A percentile compares a stretch with the other conserved stretches of the same genome.
Evolutionary conservation across 805 yeast species (phyloP).

Genomic region (Kazachstania martiniae): DNA sequence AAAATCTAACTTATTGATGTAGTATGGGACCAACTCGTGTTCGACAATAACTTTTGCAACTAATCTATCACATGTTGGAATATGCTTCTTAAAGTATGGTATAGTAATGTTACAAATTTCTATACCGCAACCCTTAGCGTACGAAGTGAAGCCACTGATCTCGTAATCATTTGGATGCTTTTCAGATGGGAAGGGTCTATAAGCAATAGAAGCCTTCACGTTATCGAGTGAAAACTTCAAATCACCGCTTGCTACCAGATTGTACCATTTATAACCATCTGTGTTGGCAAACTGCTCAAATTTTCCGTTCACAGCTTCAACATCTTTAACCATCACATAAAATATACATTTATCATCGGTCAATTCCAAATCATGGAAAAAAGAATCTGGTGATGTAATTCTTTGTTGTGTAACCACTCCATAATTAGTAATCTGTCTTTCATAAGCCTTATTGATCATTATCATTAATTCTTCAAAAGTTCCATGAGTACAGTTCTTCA

Average conservation of each 20-base stretch:
- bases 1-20: constrained; percentile 33
- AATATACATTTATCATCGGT: not conserved
- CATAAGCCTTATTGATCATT: too few species aligned
- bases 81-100: constrained; percentile 10
- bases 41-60: constrained; percentile 37
- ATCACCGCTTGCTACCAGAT: not conserved
- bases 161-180: constrained; percentile 25
- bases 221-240: constrained; percentile 3
- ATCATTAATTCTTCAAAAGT: too few species aligned
- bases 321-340: not conserved
- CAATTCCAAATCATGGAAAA: constrained; percentile 1
- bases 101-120: constrained; percentile 6
- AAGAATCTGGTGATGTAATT: not conserved
- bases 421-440: too few species aligned
- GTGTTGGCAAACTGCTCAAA: not conserved
- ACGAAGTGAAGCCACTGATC: constrained; percentile 44
- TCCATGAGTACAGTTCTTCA: too few species aligned
- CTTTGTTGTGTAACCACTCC: not conserved
- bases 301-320: not conserved
- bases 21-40: constrained; percentile 39
- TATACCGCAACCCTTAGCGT: constrained; percentile 15
- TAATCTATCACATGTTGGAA: constrained; percentile 6
- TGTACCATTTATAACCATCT: not conserved
- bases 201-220: constrained; percentile 29
- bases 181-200: constrained; percentile 19